A percentile compares a stretch with the other conserved stretches of the same genome.
Conservation (phyloP, 768 basidiomycete species). For the Pulveroboletus sp. region DNA sequence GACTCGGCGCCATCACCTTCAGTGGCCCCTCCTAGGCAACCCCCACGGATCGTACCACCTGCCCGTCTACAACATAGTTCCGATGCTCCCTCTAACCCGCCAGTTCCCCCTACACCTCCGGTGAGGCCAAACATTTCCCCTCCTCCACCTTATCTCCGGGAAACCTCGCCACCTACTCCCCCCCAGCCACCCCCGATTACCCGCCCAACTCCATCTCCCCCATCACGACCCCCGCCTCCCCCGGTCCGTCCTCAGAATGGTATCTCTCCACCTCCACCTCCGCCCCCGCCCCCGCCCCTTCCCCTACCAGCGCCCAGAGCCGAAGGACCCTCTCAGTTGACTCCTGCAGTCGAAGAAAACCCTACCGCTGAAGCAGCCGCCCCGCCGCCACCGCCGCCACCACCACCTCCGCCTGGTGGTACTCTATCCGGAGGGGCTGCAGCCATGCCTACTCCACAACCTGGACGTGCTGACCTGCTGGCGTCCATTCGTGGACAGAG, state of each 20-base stretch:
- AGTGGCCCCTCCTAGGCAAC: slow-evolving; percentile 33
- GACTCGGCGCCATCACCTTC: slow-evolving; percentile 27
- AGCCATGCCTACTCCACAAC: slow-evolving; percentile 43
- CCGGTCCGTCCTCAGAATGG: slow-evolving; percentile 20
- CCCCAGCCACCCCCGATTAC: slow-evolving; percentile 21
- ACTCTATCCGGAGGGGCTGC: slow-evolving; percentile 32
- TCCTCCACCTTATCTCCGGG: slow-evolving; percentile 32
- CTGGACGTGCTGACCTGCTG: slow-evolving; percentile 64
- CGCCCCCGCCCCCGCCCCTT: slow-evolving; percentile 35
- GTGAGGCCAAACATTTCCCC: slow-evolving; percentile 26
- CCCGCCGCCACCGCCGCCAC: no score
- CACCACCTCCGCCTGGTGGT: slow-evolving; percentile 22
- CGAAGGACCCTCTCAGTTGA: no score
- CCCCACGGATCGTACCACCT: slow-evolving; percentile 18
- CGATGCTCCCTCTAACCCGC: slow-evolving; percentile 25
- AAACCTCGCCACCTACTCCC: slow-evolving; percentile 32
- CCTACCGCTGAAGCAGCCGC: slow-evolving; percentile 22
- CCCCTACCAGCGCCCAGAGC: slow-evolving; percentile 27
- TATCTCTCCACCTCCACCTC: slow-evolving; percentile 42
- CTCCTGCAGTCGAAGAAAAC: no score
- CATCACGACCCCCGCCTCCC: slow-evolving; percentile 27
- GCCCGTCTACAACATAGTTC: slow-evolving; percentile 27
- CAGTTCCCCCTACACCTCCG: slow-evolving; percentile 30
- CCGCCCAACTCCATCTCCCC: slow-evolving; percentile 30
- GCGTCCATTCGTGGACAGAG: slow-evolving; percentile 83